Conservation (phyloP, 1,284 basidiomycete genomes). For the Butyriboletus appendiculatus region DNA sequence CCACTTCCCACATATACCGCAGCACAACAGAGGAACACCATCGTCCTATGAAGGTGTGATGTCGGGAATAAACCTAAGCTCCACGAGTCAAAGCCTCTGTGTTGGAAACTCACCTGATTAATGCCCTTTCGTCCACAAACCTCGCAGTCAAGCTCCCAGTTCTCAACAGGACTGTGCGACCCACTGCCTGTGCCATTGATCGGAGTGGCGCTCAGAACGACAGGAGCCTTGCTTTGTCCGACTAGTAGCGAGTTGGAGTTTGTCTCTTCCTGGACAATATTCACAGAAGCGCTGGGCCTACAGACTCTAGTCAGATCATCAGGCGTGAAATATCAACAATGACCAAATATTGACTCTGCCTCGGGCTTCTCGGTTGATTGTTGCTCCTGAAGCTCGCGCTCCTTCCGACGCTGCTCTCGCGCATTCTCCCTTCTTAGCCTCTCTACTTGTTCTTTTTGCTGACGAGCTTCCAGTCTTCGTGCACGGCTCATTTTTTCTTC, state of each 20-base stretch:
- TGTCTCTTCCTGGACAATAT: slow-evolving; percentile 4
- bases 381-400: slow-evolving; percentile 45
- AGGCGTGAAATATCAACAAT: background rate
- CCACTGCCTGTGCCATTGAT: slow-evolving; percentile 41
- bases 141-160: slow-evolving; percentile 87
- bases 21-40: slow-evolving; percentile 74
- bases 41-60: slow-evolving; percentile 57
- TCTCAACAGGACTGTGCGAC: slow-evolving; percentile 52
- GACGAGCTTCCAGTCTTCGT: slow-evolving; percentile 61
- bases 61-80: background rate
- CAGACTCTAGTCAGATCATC: slow-evolving; percentile 16
- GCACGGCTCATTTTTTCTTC: slow-evolving; percentile 64
- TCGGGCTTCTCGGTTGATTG: slow-evolving; percentile 9
- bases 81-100: background rate
- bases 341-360: slow-evolving; percentile 15
- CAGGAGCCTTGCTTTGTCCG: slow-evolving; percentile 4
- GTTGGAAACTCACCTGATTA: slow-evolving; percentile 57
- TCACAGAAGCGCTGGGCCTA: slow-evolving; percentile 14
- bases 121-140: slow-evolving; percentile 70
- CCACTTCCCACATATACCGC: slow-evolving; percentile 80
- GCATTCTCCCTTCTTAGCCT: slow-evolving; percentile 57
- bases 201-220: slow-evolving; percentile 3
- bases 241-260: background rate
- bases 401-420: slow-evolving; percentile 52
- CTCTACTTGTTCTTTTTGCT: slow-evolving; percentile 64